Percentiles rank a stretch among this genome's conserved stretches.
Evolutionary conservation across 116 monocot species (phyloP).

Genomic region (Posidonia oceanica): DNA sequence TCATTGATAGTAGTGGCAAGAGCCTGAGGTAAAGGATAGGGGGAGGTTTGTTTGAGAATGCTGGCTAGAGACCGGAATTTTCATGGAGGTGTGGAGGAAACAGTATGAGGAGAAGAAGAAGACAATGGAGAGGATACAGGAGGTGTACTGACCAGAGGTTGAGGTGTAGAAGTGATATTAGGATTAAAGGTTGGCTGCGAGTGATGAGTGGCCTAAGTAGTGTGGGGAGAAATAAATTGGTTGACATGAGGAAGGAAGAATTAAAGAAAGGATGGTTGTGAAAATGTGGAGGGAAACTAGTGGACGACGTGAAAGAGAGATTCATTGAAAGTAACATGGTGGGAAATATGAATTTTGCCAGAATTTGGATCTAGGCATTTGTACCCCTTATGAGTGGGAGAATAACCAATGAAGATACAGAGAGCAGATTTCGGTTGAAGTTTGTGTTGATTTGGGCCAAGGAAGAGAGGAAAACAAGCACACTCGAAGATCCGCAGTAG

Average conservation of each 20-base stretch:
- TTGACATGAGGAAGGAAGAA: neutral
- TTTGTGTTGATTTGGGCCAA: neutral
- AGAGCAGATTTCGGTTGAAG: neutral
- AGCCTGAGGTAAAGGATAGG: neutral
- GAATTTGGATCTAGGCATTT: no score
- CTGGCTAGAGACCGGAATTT: no score
- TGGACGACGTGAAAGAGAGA: neutral
- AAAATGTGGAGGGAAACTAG: neutral
- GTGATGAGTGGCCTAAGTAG: no score
- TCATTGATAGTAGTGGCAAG: neutral
- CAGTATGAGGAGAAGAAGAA: neutral
- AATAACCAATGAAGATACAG: neutral
- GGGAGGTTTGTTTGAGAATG: neutral
- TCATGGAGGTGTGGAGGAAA: no score
- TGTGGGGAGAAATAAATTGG: no score
- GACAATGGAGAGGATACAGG: neutral
- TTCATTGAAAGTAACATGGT: conserved; percentile 5
- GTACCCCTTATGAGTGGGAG: no score
- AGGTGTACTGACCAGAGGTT: no score
- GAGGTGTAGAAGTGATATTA: no score
- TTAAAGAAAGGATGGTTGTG: neutral
- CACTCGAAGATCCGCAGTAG: neutral
- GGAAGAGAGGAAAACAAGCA: neutral
- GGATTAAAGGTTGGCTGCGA: no score
- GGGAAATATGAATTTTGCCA: neutral